Evolutionary conservation across 148 eudicot genomes (phyloP).

Genomic region (Amaranthus cruentus): DNA sequence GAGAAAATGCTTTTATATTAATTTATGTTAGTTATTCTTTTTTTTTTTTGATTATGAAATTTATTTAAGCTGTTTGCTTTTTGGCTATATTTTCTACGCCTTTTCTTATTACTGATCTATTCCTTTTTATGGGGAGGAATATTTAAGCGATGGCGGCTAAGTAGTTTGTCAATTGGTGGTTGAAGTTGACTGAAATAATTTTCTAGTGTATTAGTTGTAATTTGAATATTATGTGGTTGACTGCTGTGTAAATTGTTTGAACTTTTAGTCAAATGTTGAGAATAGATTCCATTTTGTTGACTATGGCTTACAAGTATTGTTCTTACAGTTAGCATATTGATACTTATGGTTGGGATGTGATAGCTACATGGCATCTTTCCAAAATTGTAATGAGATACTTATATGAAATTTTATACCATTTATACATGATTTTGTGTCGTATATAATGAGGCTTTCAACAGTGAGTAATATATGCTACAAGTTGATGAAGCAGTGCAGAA

Average conservation of each 20-base stretch:
- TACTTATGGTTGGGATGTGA: neutral
- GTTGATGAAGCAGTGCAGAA: neutral
- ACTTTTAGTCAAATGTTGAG: conserved; percentile 12
- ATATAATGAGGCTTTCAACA: no score
- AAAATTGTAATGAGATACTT: neutral
- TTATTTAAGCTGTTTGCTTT: conserved; percentile 1
- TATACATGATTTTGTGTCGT: neutral
- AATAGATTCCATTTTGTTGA: conserved; percentile 1
- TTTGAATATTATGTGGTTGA: conserved; percentile 16
- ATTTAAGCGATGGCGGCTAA: conserved; percentile 9
- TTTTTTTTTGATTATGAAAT: neutral
- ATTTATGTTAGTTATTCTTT: neutral
- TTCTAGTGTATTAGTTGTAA: neutral
- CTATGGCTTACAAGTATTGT: neutral
- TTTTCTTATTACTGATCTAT: neutral
- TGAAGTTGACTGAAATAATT: conserved; percentile 23
- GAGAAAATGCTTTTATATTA: conserved; percentile 3
- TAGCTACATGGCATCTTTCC: neutral
- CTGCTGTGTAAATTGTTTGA: conserved; percentile 1
- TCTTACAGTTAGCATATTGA: neutral
- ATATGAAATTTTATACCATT: neutral
- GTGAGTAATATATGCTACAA: no score
- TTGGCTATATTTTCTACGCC: neutral
- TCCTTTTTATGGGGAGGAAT: neutral
- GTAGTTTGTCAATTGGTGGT: conserved; percentile 3